Conservation (phyloP, 345 rosid genomes). For the Conringia planisiliqua region DNA sequence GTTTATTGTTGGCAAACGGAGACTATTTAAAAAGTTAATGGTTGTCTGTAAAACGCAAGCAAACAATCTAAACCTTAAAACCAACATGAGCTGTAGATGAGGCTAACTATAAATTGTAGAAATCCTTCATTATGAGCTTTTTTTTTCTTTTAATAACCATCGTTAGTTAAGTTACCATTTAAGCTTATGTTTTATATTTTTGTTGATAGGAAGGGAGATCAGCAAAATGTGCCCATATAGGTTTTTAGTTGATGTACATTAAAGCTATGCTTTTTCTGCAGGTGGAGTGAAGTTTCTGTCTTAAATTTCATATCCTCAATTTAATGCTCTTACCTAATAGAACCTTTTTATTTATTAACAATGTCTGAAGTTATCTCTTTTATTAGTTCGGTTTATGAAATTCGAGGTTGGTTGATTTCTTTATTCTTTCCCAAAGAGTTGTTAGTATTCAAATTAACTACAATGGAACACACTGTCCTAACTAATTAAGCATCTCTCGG, state of each 20-base stretch:
- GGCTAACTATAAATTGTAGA: not conserved
- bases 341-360: constrained; percentile 14
- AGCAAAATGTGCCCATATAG: not conserved
- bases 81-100: not conserved
- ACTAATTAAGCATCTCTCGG: not conserved
- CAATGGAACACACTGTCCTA: not conserved
- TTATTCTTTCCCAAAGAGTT: not conserved
- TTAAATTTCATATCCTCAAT: constrained; percentile 19
- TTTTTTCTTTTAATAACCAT: not conserved
- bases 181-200: not conserved
- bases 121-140: not conserved
- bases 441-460: not conserved
- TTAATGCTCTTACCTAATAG: constrained; percentile 27
- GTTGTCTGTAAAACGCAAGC: not conserved
- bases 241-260: constrained; percentile 11
- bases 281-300: constrained; percentile 23
- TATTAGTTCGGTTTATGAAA: constrained; percentile 18
- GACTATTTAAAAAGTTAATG: not conserved
- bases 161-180: not conserved
- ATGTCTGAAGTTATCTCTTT: not conserved
- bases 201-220: not conserved
- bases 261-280: not conserved
- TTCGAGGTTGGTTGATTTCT: constrained; percentile 9
- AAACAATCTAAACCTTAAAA: not conserved
- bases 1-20: not conserved